Percentiles rank a stretch among this genome's conserved stretches.
phyloP scores from a whole-genome alignment of 2,329 filamentous ascomycete species.

The Aureobasidium mangrovei region DNA sequence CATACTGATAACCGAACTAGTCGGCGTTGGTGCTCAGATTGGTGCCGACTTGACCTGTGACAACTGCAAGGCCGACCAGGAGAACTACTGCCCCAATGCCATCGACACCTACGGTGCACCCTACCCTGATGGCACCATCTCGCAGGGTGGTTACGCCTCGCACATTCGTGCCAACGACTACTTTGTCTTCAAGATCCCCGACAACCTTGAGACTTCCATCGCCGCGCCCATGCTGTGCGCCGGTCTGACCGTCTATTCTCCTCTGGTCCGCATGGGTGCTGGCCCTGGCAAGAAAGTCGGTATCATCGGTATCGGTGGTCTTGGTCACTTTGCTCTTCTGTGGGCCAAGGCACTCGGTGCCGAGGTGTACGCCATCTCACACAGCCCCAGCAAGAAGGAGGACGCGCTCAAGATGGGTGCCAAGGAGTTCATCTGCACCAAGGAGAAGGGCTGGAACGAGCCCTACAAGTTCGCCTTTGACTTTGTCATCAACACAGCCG shows the following conservation, averaged over 20 bases:
- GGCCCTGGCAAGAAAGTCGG: constrained; percentile 73
- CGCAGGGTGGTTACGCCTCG: constrained; percentile 58
- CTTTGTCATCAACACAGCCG: constrained; percentile 68
- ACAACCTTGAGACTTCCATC: constrained; percentile 50
- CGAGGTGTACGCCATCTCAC: constrained; percentile 54
- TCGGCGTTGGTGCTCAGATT: constrained; percentile 44
- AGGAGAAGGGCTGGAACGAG: constrained; percentile 50
- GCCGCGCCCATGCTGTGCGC: constrained; percentile 68
- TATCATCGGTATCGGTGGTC: constrained; percentile 53
- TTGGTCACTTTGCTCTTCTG: constrained; percentile 43
- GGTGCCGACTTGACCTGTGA: constrained; percentile 41
- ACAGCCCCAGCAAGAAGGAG: constrained; percentile 50
- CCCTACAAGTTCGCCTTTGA: constrained; percentile 55
- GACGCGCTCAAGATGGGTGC: constrained; percentile 52
- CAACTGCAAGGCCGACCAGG: constrained; percentile 44
- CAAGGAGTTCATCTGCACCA: constrained; percentile 51
- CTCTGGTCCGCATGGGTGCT: constrained; percentile 64
- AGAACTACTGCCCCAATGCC: constrained; percentile 45
- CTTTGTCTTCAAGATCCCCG: constrained; percentile 67
- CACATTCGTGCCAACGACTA: constrained; percentile 70
- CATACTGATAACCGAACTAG: constrained; percentile 28
- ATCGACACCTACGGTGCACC: constrained; percentile 43
- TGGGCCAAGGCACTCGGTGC: constrained; percentile 48
- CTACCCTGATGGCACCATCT: constrained; percentile 51
- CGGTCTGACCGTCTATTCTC: constrained; percentile 71